Evolutionary conservation across 1,284 basidiomycete species (phyloP).

Genomic region (Flammula alnicola): DNA sequence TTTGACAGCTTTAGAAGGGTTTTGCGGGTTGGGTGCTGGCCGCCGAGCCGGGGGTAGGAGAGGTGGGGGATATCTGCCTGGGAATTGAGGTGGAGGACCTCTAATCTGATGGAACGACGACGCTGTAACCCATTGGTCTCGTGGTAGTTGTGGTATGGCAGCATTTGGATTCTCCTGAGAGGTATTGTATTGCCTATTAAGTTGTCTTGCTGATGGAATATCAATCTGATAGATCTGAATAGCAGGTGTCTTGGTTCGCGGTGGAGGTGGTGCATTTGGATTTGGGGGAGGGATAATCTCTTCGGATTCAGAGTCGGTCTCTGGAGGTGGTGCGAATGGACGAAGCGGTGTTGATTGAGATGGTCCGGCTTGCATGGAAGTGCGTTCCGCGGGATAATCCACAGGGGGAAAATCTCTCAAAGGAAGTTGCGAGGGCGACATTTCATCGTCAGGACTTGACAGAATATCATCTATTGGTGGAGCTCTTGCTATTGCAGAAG

Average conservation of each 20-base stretch:
- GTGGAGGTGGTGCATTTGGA: conserved; percentile 8
- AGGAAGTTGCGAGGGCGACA: conserved; percentile 13
- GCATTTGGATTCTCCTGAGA: conserved; percentile 24
- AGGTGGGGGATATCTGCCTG: conserved; percentile 15
- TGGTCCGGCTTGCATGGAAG: conserved; percentile 10
- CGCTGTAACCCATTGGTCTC: conserved; percentile 40
- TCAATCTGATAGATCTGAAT: conserved; percentile 32
- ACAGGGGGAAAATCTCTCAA: conserved; percentile 1
- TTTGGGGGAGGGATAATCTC: conserved; percentile 10
- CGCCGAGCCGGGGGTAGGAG: conserved; percentile 15
- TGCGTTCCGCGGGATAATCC: neutral
- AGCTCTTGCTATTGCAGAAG: neutral
- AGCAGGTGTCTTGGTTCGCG: conserved; percentile 26
- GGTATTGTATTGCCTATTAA: conserved; percentile 26
- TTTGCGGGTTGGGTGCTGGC: conserved; percentile 1
- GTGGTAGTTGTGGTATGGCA: conserved; percentile 20
- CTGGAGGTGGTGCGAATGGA: conserved; percentile 11
- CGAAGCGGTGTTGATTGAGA: conserved; percentile 16
- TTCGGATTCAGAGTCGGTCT: conserved; percentile 5
- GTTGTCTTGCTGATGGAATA: conserved; percentile 34
- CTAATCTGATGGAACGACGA: conserved; percentile 31
- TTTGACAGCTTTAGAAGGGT: conserved; percentile 24
- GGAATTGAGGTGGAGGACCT: conserved; percentile 13
- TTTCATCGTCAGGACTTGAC: conserved; percentile 3
- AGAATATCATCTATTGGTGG: neutral